phyloP scores from a whole-genome alignment of 257 asterid species.

The Coffea eugenioides region DNA sequence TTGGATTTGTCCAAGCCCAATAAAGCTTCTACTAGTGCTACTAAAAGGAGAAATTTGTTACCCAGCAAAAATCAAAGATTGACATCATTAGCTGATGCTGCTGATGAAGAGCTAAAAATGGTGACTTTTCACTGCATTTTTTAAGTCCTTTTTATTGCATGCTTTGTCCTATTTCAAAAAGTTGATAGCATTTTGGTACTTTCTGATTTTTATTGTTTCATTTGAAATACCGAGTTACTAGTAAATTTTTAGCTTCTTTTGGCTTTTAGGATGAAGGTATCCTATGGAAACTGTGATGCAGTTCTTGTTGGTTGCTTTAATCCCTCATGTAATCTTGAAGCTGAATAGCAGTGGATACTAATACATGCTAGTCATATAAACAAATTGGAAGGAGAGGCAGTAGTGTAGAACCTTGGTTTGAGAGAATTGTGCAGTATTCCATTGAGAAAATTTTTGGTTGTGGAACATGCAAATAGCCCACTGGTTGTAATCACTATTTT shows the following conservation, averaged over 20 bases:
- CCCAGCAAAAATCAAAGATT: slow-evolving; percentile 41
- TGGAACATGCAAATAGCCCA: background rate
- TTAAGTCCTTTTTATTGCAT: background rate
- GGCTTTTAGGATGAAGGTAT: background rate
- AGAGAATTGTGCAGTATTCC: background rate
- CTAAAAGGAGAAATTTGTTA: slow-evolving; percentile 39
- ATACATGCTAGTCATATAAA: background rate
- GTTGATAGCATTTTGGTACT: background rate
- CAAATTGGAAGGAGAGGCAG: background rate
- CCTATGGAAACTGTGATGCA: background rate
- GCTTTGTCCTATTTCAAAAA: background rate
- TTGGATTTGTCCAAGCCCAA: slow-evolving; percentile 59
- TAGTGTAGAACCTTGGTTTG: background rate
- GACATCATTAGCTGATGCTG: slow-evolving; percentile 33
- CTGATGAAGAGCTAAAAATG: slow-evolving; percentile 81
- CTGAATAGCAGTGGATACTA: background rate
- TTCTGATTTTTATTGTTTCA: background rate
- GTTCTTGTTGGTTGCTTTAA: background rate
- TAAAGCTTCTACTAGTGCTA: slow-evolving; percentile 30
- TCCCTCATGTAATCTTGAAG: background rate
- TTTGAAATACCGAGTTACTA: background rate
- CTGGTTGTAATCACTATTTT: background rate
- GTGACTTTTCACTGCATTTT: slow-evolving; percentile 25
- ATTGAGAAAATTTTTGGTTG: background rate
- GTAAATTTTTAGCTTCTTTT: background rate